Conservation (phyloP, 164 flowering plant genomes). For the Taxillus chinensis region DNA sequence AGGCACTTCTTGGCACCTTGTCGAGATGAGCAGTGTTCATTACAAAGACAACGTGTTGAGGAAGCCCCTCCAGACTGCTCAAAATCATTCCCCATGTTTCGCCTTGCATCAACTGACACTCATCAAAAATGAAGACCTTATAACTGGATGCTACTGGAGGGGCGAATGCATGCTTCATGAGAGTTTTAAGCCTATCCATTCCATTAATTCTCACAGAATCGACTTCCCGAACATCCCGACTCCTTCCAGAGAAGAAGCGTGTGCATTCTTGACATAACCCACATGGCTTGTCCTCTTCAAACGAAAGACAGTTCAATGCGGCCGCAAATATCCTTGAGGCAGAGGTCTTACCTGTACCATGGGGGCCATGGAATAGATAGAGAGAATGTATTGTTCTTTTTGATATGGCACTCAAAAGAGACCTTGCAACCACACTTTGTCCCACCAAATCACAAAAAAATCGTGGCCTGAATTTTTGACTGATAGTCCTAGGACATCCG, state of each 20-base stretch:
- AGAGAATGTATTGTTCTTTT: slow-evolving; percentile 42
- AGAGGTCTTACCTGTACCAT: slow-evolving; percentile 91
- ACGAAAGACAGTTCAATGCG: slow-evolving; percentile 73
- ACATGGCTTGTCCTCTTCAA: slow-evolving; percentile 58
- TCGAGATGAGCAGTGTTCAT: slow-evolving; percentile 71
- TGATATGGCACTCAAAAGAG: slow-evolving; percentile 52
- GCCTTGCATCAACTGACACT: slow-evolving; percentile 62
- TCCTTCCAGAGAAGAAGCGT: slow-evolving; percentile 53
- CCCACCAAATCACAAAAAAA: slow-evolving; percentile 76
- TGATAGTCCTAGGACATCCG: slow-evolving; percentile 54
- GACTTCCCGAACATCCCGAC: slow-evolving; percentile 57
- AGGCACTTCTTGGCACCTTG: slow-evolving; percentile 54
- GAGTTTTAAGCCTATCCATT: slow-evolving; percentile 32
- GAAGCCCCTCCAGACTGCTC: slow-evolving; percentile 44
- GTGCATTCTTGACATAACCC: slow-evolving; percentile 66
- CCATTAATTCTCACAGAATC: slow-evolving; percentile 57
- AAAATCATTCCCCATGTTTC: slow-evolving; percentile 66
- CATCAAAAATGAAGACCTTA: slow-evolving; percentile 68
- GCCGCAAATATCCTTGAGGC: slow-evolving; percentile 81
- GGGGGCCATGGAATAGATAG: slow-evolving; percentile 88
- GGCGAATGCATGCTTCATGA: slow-evolving; percentile 39
- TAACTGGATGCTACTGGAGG: slow-evolving; percentile 66
- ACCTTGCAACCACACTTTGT: slow-evolving; percentile 49
- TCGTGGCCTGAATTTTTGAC: slow-evolving; percentile 74
- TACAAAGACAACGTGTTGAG: slow-evolving; percentile 62